Conservation (phyloP, 2,329 filamentous ascomycete species). For the Colletotrichum paranaense region DNA sequence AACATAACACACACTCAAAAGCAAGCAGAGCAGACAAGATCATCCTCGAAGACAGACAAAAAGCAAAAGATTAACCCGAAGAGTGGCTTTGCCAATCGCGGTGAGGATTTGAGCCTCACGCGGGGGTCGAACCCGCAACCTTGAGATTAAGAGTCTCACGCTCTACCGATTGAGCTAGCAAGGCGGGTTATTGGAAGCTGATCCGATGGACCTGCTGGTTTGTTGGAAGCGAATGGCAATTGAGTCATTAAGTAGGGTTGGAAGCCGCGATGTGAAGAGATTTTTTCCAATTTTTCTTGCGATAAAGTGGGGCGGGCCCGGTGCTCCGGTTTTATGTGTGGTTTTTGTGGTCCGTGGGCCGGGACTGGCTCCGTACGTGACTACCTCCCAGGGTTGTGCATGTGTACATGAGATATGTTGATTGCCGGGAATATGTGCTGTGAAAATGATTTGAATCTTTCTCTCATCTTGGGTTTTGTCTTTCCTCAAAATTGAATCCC, state of each 20-base stretch:
- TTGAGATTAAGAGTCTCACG: constrained; percentile 72
- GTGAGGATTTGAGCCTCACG: constrained; percentile 40
- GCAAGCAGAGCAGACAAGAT: not conserved
- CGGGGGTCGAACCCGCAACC: constrained; percentile 41
- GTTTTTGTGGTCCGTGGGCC: not conserved
- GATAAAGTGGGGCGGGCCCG: not conserved
- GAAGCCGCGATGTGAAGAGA: not conserved
- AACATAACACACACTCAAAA: too few species aligned
- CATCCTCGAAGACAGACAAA: not conserved
- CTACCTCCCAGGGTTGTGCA: not conserved
- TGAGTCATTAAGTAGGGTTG: not conserved
- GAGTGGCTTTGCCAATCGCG: constrained; percentile 21
- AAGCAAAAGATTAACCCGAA: constrained; percentile 10
- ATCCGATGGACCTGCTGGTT: constrained; percentile 14
- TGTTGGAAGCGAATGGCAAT: fast-evolving
- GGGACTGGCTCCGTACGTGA: not conserved
- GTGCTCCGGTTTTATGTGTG: not conserved
- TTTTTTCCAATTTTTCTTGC: not conserved
- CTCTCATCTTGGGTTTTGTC: too few species aligned
- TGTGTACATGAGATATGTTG: not conserved
- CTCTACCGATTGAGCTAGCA: constrained; percentile 79
- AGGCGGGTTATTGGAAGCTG: constrained; percentile 12
- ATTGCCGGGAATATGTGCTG: not conserved
- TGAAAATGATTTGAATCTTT: not conserved
- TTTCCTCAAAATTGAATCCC: too few species aligned